Percentiles rank a stretch among this genome's conserved stretches.
These are phyloP conservation scores for Neopestalotiopsis sp. DNA, from an alignment of 2,329 filamentous ascomycete genomes.

Conservation along the genomic window DNA sequence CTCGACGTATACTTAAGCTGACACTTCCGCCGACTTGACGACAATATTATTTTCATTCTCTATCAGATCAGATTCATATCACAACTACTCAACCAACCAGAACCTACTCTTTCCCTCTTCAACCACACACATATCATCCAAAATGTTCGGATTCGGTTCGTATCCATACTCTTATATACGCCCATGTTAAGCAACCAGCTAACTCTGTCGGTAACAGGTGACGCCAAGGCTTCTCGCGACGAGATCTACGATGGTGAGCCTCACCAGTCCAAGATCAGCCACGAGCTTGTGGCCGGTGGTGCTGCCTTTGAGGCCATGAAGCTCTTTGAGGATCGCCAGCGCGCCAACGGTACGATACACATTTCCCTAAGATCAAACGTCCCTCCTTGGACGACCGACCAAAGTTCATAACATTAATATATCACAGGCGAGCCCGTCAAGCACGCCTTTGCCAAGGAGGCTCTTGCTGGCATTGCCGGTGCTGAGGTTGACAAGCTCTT, in stretches of 20 bases:
- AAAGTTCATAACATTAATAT: not conserved
- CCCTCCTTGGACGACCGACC: not conserved
- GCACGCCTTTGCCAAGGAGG: conserved; percentile 79
- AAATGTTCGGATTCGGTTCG: conserved; percentile 17
- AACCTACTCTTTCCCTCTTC: not conserved
- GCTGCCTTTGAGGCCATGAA: conserved; percentile 83
- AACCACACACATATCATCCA: not conserved
- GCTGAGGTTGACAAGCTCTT: conserved; percentile 78
- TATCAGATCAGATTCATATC: not conserved
- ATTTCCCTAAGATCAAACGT: no score
- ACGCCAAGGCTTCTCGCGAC: conserved; percentile 48
- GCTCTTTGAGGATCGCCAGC: conserved; percentile 77
- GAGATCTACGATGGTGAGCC: conserved; percentile 46
- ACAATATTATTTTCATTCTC: not conserved
- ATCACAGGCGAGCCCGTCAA: conserved; percentile 68
- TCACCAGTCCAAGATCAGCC: conserved; percentile 68
- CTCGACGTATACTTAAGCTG: conserved; percentile 4
- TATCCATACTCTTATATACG: not conserved
- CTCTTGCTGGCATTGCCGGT: conserved; percentile 73
- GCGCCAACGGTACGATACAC: conserved; percentile 61
- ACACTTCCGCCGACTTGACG: not conserved
- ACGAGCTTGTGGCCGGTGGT: conserved; percentile 77
- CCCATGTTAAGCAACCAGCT: not conserved
- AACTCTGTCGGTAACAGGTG: conserved; percentile 34
- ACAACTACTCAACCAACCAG: not conserved